A percentile compares a stretch with the other conserved stretches of the same genome.
These are phyloP conservation scores for Naegleria fowleri DNA, from an alignment of 208 protist genomes.

Conservation along the genomic window DNA sequence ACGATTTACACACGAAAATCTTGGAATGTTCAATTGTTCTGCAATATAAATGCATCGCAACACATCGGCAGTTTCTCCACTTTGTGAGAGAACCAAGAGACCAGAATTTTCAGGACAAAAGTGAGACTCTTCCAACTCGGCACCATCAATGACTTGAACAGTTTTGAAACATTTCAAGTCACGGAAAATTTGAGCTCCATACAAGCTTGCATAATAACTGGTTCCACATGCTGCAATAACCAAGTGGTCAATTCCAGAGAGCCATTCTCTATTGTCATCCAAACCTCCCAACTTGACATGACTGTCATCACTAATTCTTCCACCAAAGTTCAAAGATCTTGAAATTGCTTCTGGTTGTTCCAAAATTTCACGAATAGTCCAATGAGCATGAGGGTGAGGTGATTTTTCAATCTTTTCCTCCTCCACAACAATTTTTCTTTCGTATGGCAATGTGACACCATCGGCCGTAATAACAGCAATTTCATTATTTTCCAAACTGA, in stretches of 20 bases:
- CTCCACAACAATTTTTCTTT: not conserved
- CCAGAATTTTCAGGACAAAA: not conserved
- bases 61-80: conserved; percentile 21
- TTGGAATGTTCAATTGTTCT: conserved; percentile 18
- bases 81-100: conserved; percentile 14
- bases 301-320: not conserved
- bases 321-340: conserved; percentile 26
- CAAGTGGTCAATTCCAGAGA: not conserved
- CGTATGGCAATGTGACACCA: not conserved
- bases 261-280: not conserved
- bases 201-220: not conserved
- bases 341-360: conserved; percentile 11
- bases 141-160: conserved; percentile 21
- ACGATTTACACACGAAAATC: conserved; percentile 61
- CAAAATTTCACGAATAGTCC: conserved; percentile 26
- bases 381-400: conserved; percentile 24
- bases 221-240: conserved; percentile 29
- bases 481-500: conserved; percentile 89
- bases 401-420: not conserved
- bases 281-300: conserved; percentile 22
- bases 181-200: conserved; percentile 6
- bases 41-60: conserved; percentile 28
- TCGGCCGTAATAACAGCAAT: conserved; percentile 33
- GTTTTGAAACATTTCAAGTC: conserved; percentile 23
- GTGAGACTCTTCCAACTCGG: conserved; percentile 11